Evolutionary conservation across 2,329 filamentous ascomycete genomes (phyloP), one percentile per base, ranked within the genome.

Genomic region (Botryosphaeria dothidea): DNA sequence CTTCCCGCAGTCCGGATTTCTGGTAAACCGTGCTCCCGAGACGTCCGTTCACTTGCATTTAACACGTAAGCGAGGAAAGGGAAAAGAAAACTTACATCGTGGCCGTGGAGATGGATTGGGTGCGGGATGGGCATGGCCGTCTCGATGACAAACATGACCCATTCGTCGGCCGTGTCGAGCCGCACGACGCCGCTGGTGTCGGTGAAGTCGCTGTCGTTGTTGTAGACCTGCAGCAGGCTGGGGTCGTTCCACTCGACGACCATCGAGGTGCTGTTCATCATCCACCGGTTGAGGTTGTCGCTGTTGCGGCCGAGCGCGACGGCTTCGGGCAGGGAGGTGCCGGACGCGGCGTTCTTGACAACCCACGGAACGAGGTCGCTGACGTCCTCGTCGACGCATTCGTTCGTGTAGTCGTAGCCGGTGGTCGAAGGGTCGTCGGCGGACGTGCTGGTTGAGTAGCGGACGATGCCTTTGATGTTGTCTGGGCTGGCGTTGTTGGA

Each of bases 21-120:
- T n/a, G n/a, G n/a, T n/a, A n/a, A n/a, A n/a, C n/a, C n/a, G n/a
- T n/a, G n/a, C n/a, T n/a, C n/a, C n/a, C n/a, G n/a, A n/a, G n/a
- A n/a, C n/a, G n/a, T n/a, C n/a, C n/a, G n/a, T n/a, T n/a, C n/a
- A n/a, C n/a, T n/a, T n/a, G n/a, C n/a, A n/a, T n/a, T n/a, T n/a
- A n/a, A n/a, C n/a, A n/a, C n/a, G n/a, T n/a, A n/a, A n/a, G n/a
- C n/a, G n/a, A n/a, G n/a, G n/a, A n/a, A 34, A 34, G 27, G 36
- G 31, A 41, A 27, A 25, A 11, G 29, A 34, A 36, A 49, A 62
- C 49, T 56, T 25, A 63, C 49, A 66, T 82, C 79, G 64, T 78
- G 74, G 56, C 77, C 77, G 66, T 79, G 77, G 11, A 79, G 71
- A 68, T 79, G 77, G 46, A 79, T 78, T 2, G 77, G 78, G 64